Evolutionary conservation across 164 flowering plant genomes (phyloP), one percentile per base, ranked within the genome.

Genomic region (Magnolia kwangsiensis): DNA sequence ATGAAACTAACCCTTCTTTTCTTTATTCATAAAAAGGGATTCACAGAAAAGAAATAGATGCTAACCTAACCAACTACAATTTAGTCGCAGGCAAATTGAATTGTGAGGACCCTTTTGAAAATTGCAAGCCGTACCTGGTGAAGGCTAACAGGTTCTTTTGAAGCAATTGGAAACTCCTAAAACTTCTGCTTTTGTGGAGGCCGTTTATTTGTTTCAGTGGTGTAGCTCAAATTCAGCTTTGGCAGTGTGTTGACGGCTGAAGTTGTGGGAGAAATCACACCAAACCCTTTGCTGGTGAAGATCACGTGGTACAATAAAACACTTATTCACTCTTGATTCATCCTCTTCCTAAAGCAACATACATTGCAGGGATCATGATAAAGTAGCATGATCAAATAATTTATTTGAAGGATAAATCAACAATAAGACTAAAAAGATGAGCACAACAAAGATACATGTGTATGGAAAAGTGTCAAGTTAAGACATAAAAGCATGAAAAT

Each of bases 131-230:
- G 31, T 91, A 94, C 99, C 98, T 96, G 92, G 58, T 80, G 71
- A 29, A 70, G 72, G 69, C 77, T 82, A 71, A 86, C 76, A 64
- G 86, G 76, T 75, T 71, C 83, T 73, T 82, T 87, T 55, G 83
- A 76, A 80, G 80, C 79, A 81, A 76, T 83, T 69, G 98, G 97
- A 73, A 84, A 80, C 78, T 96, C 99, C 82, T 94, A 96, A 83
- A 96, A 96, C 84, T 96, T 96, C 66, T 98, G 86, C 78, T 78
- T 96, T 71, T 84, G 97, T 37, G 85, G 83, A 71, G 79, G 83
- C 18, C 80, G 80, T 75, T 85, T 93, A 72, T 88, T 92, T 77
- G 80, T 81, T 70, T 82, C 86, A 37, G 77, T 29, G 59, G 19
- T 58, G 20, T 85, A 78, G 70, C 75, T 83, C 1, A 72, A 73